These are phyloP conservation scores for Raffaelea arxii DNA, from an alignment of 2,329 filamentous ascomycete genomes.

Conservation along the genomic window DNA sequence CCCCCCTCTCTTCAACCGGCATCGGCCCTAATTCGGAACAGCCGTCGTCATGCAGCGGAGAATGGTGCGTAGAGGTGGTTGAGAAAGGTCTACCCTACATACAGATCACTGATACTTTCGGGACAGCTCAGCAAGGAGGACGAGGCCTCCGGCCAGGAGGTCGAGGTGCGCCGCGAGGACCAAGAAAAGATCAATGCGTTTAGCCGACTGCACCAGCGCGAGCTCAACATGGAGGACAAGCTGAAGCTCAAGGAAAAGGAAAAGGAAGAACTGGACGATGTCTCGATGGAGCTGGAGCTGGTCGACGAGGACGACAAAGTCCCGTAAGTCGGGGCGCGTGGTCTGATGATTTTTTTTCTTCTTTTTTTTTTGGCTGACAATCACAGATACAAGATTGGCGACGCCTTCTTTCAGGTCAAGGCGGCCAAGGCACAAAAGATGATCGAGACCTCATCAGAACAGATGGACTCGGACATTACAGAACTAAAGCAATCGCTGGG, in stretches of 20 bases:
- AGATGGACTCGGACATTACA: conserved; percentile 67
- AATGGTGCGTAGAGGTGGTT: conserved; percentile 46
- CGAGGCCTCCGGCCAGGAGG: conserved; percentile 71
- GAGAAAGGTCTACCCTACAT: too few species aligned
- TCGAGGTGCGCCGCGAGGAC: conserved; percentile 90
- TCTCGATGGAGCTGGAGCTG: conserved; percentile 76
- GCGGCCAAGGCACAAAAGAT: conserved; percentile 80
- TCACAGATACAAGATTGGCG: conserved; percentile 85
- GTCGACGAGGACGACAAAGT: conserved; percentile 72
- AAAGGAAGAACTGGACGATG: conserved; percentile 93
- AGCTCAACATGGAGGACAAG: conserved; percentile 69
- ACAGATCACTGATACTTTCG: too few species aligned
- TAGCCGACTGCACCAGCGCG: conserved; percentile 84
- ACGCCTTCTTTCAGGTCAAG: conserved; percentile 84
- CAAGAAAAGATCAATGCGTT: conserved; percentile 99
- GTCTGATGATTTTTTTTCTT: neutral
- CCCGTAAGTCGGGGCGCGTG: conserved; percentile 49
- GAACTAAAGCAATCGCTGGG: conserved; percentile 68
- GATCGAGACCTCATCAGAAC: conserved; percentile 59
- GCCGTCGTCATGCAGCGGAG: conserved; percentile 43
- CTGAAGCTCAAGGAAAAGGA: conserved; percentile 86
- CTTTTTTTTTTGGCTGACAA: neutral
- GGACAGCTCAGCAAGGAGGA: conserved; percentile 84
- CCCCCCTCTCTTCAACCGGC: too few species aligned
- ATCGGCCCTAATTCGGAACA: neutral